Evolutionary conservation across 2,329 filamentous ascomycete species (phyloP), one percentile per base, ranked within the genome.

Genomic region (Colletotrichum sublineola): DNA sequence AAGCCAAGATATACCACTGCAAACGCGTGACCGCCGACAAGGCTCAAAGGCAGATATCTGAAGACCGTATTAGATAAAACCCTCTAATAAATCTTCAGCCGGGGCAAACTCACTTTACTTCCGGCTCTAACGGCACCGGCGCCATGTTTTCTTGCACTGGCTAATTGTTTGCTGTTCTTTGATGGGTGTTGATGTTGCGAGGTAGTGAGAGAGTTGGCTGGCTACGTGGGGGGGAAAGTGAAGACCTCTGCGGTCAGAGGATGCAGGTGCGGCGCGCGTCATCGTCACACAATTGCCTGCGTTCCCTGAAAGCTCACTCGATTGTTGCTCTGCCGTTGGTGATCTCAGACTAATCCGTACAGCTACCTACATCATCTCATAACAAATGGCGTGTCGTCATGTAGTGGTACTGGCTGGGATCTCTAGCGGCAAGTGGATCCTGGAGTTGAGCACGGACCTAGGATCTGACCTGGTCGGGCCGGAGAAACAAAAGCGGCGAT

Each of bases 111-210:
- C 42, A 78, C 77, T 73, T 76, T 50, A 76, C 71, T 50, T 75
- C 64, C 31, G 74, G 68, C n/a, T 77, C 75, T 18, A 76, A 48
- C 15, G 73, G 75, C 24, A 79, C 76, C 8, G 77, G 77, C 44
- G 76, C 77, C 77, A 79, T 79, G 50, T 50, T 57, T 57, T 14
- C 24, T 58, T 64, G 62, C 15, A 38, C 44, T 52, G 46, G n/a
- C 38, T 44, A 18, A 15, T 29, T 33, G 36, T 29, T 5, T 42
- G 38, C 24, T 44, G 33, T 24, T 8, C 24, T 40, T 66, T 40
- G 48, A 15, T 56, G 33, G 20, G 24, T 24, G 33, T 31, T 56
- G 56, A 11, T 52, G 31, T 29, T 50, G 56, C 42, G 44, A 50
- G 29, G 31, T 11, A 29, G 24, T 40, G 12, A 20, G 14, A 46